These are phyloP conservation scores for Magnaporthiopsis incrustans DNA, from an alignment of 2,329 filamentous ascomycete species.

Conservation along the genomic window DNA sequence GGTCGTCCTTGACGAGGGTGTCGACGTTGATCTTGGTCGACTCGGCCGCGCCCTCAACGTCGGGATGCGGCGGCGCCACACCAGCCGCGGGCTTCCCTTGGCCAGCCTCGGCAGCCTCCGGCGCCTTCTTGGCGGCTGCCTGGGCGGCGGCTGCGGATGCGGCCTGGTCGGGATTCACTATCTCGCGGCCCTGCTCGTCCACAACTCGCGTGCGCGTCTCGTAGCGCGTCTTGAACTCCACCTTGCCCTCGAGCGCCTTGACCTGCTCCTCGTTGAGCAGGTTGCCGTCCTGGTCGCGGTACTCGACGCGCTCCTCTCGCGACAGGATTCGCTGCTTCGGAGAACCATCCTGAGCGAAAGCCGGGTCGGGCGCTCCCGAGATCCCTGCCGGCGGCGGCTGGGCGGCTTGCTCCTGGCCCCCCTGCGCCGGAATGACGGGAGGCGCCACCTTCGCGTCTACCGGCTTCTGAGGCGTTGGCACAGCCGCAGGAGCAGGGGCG, in stretches of 20 bases:
- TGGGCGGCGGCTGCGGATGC: constrained; percentile 9
- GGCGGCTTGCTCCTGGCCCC: constrained; percentile 18
- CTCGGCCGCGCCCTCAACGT: constrained; percentile 52
- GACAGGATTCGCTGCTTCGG: constrained; percentile 38
- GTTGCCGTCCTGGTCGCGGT: constrained; percentile 90
- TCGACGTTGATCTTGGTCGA: constrained; percentile 40
- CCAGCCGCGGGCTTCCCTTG: constrained; percentile 18
- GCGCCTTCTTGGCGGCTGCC: constrained; percentile 20
- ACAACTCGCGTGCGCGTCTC: constrained; percentile 87
- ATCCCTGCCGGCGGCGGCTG: constrained; percentile 20
- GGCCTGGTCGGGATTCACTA: constrained; percentile 33
- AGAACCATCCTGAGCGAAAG: constrained; percentile 14
- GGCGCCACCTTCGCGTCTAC: constrained; percentile 12
- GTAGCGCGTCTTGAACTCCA: constrained; percentile 91
- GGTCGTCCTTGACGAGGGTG: constrained; percentile 26
- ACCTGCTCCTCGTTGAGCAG: constrained; percentile 79
- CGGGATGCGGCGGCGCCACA: constrained; percentile 51
- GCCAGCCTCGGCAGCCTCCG: constrained; percentile 19
- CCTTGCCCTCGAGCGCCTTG: constrained; percentile 76
- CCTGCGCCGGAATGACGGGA: constrained; percentile 4
- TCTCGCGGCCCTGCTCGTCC: constrained; percentile 70
- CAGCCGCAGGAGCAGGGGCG: constrained; percentile 15
- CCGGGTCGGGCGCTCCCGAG: constrained; percentile 42
- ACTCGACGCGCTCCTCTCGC: constrained; percentile 80
- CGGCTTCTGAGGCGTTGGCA: constrained; percentile 16